Percentiles rank a stretch among this genome's conserved stretches.
phyloP scores from a whole-genome alignment of 2,329 filamentous ascomycete genomes.

The Colletotrichum costaricense region DNA sequence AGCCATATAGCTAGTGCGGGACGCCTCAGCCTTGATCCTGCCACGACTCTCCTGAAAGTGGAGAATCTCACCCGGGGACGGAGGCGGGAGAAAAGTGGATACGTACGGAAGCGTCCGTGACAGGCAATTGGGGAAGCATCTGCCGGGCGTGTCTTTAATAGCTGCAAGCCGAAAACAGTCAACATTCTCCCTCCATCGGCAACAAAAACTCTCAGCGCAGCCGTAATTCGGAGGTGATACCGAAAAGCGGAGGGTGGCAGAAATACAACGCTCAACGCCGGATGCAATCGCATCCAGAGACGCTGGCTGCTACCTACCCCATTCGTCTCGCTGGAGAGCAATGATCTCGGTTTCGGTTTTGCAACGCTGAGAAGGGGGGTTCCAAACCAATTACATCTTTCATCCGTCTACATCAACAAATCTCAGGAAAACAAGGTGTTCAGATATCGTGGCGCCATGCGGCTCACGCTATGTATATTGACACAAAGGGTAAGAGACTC shows the following conservation, averaged over 20 bases:
- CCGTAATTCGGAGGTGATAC: too few relatives aligned
- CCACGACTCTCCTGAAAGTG: background rate
- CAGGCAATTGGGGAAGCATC: background rate
- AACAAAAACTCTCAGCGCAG: background rate
- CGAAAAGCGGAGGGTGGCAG: background rate
- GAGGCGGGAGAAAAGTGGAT: background rate
- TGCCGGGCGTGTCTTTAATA: background rate
- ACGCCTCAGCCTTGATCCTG: too few relatives aligned
- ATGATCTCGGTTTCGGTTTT: background rate
- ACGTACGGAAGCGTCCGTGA: background rate
- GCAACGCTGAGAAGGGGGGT: background rate
- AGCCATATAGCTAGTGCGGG: too few relatives aligned
- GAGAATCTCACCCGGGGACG: background rate
- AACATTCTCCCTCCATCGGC: background rate
- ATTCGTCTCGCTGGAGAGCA: background rate
- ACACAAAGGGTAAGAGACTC: background rate
- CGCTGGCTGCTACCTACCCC: background rate
- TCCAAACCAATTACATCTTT: background rate
- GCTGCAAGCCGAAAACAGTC: background rate
- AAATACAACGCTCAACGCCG: background rate
- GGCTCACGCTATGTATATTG: slow-evolving; percentile 11
- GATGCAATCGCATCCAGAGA: background rate
- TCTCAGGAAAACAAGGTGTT: background rate
- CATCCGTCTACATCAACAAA: background rate
- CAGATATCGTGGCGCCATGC: background rate